Conservation (phyloP, 2,329 filamentous ascomycete species). For the Triangularia setosa region DNA sequence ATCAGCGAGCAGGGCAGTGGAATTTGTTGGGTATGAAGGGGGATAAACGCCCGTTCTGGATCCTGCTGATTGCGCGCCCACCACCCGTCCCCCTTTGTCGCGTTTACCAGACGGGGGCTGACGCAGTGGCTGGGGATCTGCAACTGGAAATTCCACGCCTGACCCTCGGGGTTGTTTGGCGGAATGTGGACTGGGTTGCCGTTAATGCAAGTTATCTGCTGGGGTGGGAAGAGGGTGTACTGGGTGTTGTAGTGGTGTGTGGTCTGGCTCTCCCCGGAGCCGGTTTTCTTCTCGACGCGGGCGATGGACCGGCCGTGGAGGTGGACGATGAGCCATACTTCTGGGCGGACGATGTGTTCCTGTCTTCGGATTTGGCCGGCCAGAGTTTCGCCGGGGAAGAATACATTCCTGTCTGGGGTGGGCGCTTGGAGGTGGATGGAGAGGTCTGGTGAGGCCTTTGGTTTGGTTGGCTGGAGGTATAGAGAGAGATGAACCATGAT, state of each 20-base stretch:
- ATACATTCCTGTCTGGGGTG: background rate
- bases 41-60: background rate
- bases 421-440: background rate
- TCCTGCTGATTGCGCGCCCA: background rate
- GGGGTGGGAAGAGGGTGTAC: background rate
- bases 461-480: background rate
- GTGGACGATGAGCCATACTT: background rate
- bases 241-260: background rate
- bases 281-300: background rate
- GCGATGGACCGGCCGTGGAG: background rate
- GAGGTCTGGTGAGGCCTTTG: background rate
- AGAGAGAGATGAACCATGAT: background rate
- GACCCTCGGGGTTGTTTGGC: background rate
- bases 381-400: background rate
- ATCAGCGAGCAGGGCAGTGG: background rate
- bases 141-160: background rate
- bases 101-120: background rate
- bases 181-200: background rate
- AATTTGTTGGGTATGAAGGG: background rate
- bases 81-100: background rate
- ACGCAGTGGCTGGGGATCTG: background rate
- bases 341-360: background rate
- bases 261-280: background rate
- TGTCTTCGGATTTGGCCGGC: background rate
- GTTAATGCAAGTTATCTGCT: background rate